A percentile compares a stretch with the other conserved stretches of the same genome.
Evolutionary conservation across 768 basidiomycete species (phyloP).

Genomic region (Amanita molliuscula): DNA sequence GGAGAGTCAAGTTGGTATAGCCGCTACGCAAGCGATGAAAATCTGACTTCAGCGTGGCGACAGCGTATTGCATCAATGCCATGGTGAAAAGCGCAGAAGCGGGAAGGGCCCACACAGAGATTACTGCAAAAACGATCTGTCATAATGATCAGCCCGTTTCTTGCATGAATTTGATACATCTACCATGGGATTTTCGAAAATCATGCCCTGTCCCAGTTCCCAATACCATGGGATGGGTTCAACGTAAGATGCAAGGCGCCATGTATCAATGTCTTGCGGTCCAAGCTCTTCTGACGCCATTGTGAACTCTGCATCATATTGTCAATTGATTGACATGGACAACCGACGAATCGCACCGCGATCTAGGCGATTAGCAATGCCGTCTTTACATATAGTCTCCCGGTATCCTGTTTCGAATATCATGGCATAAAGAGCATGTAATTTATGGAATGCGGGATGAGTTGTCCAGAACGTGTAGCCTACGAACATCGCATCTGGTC

Average conservation of each 20-base stretch:
- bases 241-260: conserved; percentile 9
- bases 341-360: conserved; percentile 16
- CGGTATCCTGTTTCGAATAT: conserved; percentile 26
- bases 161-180: conserved; percentile 1
- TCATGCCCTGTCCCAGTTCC: conserved; percentile 18
- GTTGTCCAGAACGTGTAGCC: conserved; percentile 31
- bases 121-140: conserved; percentile 16
- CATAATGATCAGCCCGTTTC: neutral
- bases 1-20: conserved; percentile 6
- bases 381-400: conserved; percentile 26
- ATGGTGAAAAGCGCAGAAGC: conserved; percentile 21
- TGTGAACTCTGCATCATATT: conserved; percentile 22
- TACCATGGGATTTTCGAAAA: conserved; percentile 26
- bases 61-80: conserved; percentile 23
- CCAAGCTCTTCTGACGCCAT: conserved; percentile 21
- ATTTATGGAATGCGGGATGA: conserved; percentile 24
- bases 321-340: neutral
- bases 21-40: conserved; percentile 7
- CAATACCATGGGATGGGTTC: conserved; percentile 24
- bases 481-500: conserved; percentile 7
- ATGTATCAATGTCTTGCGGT: neutral
- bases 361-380: conserved; percentile 17
- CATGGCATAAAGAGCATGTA: conserved; percentile 27
- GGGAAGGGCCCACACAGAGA: conserved; percentile 14
- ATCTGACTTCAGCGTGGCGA: conserved; percentile 10